phyloP scores from a whole-genome alignment of 345 rosid genomes.

The Raphanus sativus region DNA sequence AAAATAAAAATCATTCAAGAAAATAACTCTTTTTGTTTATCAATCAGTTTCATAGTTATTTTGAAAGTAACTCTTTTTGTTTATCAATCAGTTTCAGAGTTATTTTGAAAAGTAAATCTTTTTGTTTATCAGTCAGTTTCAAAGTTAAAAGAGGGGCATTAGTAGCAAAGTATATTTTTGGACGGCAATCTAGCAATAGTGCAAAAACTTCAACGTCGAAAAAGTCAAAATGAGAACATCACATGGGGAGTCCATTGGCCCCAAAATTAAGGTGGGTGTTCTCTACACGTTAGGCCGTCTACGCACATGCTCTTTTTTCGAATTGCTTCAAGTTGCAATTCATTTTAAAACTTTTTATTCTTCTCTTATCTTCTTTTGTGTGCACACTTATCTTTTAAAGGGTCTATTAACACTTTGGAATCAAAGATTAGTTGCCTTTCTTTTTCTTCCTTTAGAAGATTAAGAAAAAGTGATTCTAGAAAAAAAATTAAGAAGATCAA shows the following conservation, averaged over 20 bases:
- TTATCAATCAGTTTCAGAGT: neutral
- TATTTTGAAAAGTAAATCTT: too few species aligned
- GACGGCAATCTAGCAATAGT: neutral
- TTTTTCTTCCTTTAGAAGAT: neutral
- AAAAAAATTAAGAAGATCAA: constrained; percentile 2
- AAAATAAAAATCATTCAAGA: neutral
- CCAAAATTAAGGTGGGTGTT: constrained; percentile 36
- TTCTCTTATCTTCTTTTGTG: neutral
- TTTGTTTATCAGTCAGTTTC: neutral
- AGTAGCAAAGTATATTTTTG: constrained; percentile 4
- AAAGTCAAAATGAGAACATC: constrained; percentile 28
- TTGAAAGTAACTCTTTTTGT: neutral
- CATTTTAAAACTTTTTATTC: neutral
- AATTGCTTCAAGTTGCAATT: constrained; percentile 17
- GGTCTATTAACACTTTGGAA: constrained; percentile 3
- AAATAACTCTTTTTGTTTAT: neutral
- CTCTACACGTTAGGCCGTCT: constrained; percentile 34
- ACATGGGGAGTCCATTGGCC: constrained; percentile 36
- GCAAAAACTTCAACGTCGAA: constrained; percentile 17
- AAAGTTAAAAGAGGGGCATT: neutral
- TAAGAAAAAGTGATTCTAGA: neutral
- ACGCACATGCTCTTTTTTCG: constrained; percentile 26
- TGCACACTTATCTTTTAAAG: neutral
- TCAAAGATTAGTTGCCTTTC: neutral
- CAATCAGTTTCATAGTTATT: neutral